Evolutionary conservation across 2,329 filamentous ascomycete species (phyloP).

Genomic region (Aspergillus novofumigatus): DNA sequence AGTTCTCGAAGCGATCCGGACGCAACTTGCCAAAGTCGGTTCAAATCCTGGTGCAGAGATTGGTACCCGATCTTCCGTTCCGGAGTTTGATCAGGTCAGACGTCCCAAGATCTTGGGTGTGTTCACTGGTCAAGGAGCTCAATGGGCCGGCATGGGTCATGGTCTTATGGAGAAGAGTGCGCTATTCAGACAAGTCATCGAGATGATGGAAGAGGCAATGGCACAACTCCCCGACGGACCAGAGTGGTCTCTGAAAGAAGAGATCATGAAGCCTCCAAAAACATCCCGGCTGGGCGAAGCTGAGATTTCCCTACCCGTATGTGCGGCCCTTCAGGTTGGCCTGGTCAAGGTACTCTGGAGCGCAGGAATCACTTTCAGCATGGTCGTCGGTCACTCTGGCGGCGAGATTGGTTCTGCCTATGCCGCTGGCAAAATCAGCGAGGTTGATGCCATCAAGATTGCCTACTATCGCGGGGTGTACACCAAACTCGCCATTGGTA

Average conservation of each 20-base stretch:
- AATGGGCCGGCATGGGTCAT: constrained; percentile 15
- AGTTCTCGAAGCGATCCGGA: constrained; percentile 2
- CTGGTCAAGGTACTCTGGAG: too few relatives aligned
- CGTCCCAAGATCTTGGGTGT: constrained; percentile 6
- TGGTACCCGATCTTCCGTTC: background rate
- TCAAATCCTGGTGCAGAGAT: background rate
- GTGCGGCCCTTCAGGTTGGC: too few relatives aligned
- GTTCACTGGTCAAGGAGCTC: constrained; percentile 20
- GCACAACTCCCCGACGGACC: background rate
- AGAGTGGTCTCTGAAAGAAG: background rate
- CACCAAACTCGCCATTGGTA: too few relatives aligned
- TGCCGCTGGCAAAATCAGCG: too few relatives aligned
- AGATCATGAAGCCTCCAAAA: too few relatives aligned
- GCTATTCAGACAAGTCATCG: background rate
- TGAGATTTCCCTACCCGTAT: too few relatives aligned
- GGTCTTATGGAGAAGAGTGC: background rate
- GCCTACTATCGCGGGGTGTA: too few relatives aligned
- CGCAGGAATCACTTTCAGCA: too few relatives aligned
- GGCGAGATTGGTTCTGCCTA: too few relatives aligned
- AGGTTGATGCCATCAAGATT: too few relatives aligned
- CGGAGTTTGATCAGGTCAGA: background rate
- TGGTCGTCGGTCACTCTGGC: too few relatives aligned
- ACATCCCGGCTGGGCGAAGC: too few relatives aligned
- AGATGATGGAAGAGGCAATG: background rate
- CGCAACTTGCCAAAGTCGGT: background rate